These are phyloP conservation scores for Chlamydomonas sp. DNA, from an alignment of 139 green algal species.

Conservation along the genomic window DNA sequence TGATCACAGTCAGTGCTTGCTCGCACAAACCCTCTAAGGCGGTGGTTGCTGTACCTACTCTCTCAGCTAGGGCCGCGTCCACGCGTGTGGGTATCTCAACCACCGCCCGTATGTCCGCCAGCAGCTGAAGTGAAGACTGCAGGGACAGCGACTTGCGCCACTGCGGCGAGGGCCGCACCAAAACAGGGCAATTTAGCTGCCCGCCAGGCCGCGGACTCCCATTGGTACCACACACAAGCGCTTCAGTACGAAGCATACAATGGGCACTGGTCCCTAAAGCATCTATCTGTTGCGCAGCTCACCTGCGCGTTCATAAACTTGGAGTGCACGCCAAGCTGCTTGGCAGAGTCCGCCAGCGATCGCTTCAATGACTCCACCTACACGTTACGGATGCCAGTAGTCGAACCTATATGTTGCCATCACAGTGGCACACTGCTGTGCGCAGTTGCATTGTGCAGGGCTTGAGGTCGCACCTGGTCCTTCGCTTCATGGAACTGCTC, in stretches of 20 bases:
- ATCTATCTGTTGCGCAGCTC: neutral
- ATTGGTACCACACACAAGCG: too few species aligned
- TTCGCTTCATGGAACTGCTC: slow-evolving; percentile 78
- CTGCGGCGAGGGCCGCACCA: slow-evolving; percentile 26
- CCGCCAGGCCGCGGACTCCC: neutral
- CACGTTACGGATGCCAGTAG: neutral
- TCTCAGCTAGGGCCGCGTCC: slow-evolving; percentile 32
- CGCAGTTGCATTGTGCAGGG: too few species aligned
- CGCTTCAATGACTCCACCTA: slow-evolving; percentile 54
- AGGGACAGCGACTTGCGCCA: slow-evolving; percentile 73
- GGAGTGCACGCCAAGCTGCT: slow-evolving; percentile 70
- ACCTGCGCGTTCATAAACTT: slow-evolving; percentile 66
- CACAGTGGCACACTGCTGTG: neutral
- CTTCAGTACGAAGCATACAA: neutral
- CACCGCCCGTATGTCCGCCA: slow-evolving; percentile 72
- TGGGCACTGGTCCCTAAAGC: neutral
- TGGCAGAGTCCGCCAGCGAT: slow-evolving; percentile 61
- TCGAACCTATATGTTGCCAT: neutral
- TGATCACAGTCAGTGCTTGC: too few species aligned
- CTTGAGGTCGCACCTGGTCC: slow-evolving; percentile 57
- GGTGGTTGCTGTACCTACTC: slow-evolving; percentile 21
- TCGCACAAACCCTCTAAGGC: neutral
- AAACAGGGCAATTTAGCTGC: neutral
- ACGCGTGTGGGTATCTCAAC: slow-evolving; percentile 62
- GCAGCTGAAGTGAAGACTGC: slow-evolving; percentile 66